Percentiles rank a stretch among this genome's conserved stretches.
Evolutionary conservation across 495 filamentous ascomycete genomes (phyloP).

Genomic region (Parathielavia hyrcaniae): DNA sequence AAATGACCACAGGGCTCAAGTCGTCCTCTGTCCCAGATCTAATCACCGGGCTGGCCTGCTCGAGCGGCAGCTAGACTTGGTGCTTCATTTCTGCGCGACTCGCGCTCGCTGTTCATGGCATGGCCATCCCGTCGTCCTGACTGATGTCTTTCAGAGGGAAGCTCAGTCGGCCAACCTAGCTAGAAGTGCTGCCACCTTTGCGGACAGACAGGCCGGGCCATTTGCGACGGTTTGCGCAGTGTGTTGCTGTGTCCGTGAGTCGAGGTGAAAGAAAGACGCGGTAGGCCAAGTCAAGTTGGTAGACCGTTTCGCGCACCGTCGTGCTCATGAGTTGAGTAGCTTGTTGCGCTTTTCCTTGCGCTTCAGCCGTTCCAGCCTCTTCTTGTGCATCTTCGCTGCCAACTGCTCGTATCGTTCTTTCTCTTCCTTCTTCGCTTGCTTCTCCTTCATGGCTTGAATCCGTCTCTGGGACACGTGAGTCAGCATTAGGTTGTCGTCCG

Average conservation of each 20-base stretch:
- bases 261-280: not conserved
- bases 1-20: not conserved
- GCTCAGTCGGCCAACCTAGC: not conserved
- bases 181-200: not conserved
- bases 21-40: not conserved
- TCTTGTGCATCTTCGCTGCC: slow-evolving; percentile 95
- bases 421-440: slow-evolving; percentile 80
- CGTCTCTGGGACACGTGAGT: slow-evolving; percentile 48
- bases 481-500: slow-evolving; percentile 1
- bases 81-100: not conserved
- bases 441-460: slow-evolving; percentile 74
- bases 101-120: not conserved
- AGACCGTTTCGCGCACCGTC: not conserved
- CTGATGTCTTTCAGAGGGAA: not conserved
- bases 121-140: not conserved
- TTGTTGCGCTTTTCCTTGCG: slow-evolving; percentile 97
- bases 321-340: slow-evolving; percentile 73
- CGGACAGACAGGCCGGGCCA: not conserved
- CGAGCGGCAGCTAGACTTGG: not conserved
- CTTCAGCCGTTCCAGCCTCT: slow-evolving; percentile 87
- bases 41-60: not conserved
- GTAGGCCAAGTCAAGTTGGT: not conserved
- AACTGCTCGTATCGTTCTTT: slow-evolving; percentile 89
- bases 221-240: not conserved
- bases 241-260: too few relatives aligned